Evolutionary conservation across 176 grass and related monocot species (phyloP), one percentile per base, ranked within the genome.

Genomic region (Carex cristatella): DNA sequence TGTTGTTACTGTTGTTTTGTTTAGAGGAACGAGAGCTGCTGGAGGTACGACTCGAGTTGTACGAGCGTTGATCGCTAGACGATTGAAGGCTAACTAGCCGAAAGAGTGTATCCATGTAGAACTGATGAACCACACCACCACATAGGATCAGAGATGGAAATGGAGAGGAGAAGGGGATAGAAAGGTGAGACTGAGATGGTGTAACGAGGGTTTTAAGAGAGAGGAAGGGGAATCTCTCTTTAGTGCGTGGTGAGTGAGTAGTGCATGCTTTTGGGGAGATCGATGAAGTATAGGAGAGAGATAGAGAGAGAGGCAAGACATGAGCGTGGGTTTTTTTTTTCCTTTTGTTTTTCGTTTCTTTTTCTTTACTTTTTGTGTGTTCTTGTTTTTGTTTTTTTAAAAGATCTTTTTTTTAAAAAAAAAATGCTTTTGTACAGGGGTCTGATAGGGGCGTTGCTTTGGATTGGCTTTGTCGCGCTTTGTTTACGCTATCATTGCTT

Each of bases 101-200:
- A 93, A 98, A 98, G 60, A 98, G 81, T 64, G 91, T 98, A 88
- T 98, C 95, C 95, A 98, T 98, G 86, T 80, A 97, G 85, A 28
- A 67, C 15, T 61, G 28, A 49, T 30, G 27, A 38, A 62, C 69
- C 42, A 70, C 79, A 83, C 73, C 76, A 77, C 84, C 84, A 87
- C 82, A 90, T 71, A 85, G 69, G 80, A 35, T 60, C 59, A 70
- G 15, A 71, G 49, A 84, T 38, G 38, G 31, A 81, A 81, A 58
- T 27, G 46, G 31, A 84, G 53, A 49, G 4, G 38, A 5, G 38
- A 80, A n/a, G 28, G 28, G n/a, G 78, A 44, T 81, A 27, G 49
- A 79, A 83, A 40, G 54, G 30, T 59, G 58, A 81, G 57, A 83
- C 15, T 30, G 61, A 55, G 63, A 67, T n/a, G 60, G 33, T 37